phyloP scores from a whole-genome alignment of 768 basidiomycete species.

The Pulveroboletus ravenelii region DNA sequence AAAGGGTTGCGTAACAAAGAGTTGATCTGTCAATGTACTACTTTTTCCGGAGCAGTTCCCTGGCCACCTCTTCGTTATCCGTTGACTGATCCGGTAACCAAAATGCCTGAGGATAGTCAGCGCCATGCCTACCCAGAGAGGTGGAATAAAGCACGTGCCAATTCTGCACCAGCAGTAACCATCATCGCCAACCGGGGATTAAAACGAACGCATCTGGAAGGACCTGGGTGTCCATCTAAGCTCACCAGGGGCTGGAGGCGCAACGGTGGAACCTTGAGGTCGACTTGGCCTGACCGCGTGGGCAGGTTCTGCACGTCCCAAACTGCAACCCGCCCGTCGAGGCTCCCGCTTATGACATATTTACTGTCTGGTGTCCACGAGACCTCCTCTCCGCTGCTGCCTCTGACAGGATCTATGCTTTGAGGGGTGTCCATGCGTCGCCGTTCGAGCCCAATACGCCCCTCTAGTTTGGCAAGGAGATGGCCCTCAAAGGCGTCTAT shows the following conservation, averaged over 20 bases:
- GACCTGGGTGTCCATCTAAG: conserved; percentile 79
- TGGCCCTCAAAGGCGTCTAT: conserved; percentile 86
- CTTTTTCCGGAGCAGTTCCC: conserved; percentile 61
- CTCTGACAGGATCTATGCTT: conserved; percentile 65
- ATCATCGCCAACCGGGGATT: conserved; percentile 91
- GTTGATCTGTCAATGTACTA: neutral
- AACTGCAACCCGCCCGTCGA: conserved; percentile 77
- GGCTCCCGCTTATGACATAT: conserved; percentile 79
- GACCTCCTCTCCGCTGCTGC: conserved; percentile 90
- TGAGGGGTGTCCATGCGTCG: conserved; percentile 45
- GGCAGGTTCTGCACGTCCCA: conserved; percentile 82
- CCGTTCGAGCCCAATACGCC: conserved; percentile 78
- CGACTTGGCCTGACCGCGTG: conserved; percentile 45
- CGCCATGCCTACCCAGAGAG: neutral
- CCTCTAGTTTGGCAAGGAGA: conserved; percentile 80
- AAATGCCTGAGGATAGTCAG: conserved; percentile 45
- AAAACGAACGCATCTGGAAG: conserved; percentile 81
- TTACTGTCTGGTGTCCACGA: conserved; percentile 94
- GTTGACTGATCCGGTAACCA: conserved; percentile 65
- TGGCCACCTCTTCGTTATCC: conserved; percentile 67
- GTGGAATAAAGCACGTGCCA: conserved; percentile 48
- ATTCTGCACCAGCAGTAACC: conserved; percentile 74
- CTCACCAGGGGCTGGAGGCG: conserved; percentile 45
- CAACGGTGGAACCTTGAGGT: conserved; percentile 49
- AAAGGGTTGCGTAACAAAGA: neutral